Evolutionary conservation across 768 basidiomycete genomes (phyloP).

Genomic region (Mycena crocata): DNA sequence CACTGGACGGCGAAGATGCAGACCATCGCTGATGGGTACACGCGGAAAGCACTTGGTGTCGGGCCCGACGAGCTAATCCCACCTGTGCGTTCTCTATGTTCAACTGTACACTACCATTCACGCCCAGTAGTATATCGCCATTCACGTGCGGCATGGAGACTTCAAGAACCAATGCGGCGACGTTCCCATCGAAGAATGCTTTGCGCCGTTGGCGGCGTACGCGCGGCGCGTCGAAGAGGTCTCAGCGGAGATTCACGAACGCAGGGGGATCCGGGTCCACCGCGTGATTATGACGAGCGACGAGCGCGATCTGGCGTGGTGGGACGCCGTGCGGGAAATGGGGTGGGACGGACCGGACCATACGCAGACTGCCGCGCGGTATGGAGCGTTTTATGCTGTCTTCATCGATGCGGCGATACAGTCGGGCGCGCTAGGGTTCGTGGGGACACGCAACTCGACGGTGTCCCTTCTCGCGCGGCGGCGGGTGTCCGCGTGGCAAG

Average conservation of each 20-base stretch:
- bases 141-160: conserved; percentile 51
- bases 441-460: conserved; percentile 61
- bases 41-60: conserved; percentile 38
- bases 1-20: conserved; percentile 41
- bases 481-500: conserved; percentile 60
- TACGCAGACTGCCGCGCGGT: conserved; percentile 40
- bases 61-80: conserved; percentile 37
- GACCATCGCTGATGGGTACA: conserved; percentile 38
- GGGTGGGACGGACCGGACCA: conserved; percentile 50
- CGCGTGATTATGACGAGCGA: conserved; percentile 55
- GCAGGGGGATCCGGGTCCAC: conserved; percentile 38
- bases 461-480: conserved; percentile 58
- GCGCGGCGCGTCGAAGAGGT: conserved; percentile 46
- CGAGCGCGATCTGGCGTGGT: conserved; percentile 49
- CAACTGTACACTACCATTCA: not conserved
- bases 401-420: conserved; percentile 63
- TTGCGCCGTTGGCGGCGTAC: conserved; percentile 42
- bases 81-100: not conserved
- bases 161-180: conserved; percentile 46
- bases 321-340: conserved; percentile 39
- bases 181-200: conserved; percentile 41
- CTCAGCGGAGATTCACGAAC: conserved; percentile 39
- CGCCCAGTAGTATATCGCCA: conserved; percentile 45
- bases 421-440: conserved; percentile 58
- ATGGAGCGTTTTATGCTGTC: conserved; percentile 45